A percentile compares a stretch with the other conserved stretches of the same genome.
Conservation (phyloP, 805 yeast genomes). For the Zygoascus flipseniorum region DNA sequence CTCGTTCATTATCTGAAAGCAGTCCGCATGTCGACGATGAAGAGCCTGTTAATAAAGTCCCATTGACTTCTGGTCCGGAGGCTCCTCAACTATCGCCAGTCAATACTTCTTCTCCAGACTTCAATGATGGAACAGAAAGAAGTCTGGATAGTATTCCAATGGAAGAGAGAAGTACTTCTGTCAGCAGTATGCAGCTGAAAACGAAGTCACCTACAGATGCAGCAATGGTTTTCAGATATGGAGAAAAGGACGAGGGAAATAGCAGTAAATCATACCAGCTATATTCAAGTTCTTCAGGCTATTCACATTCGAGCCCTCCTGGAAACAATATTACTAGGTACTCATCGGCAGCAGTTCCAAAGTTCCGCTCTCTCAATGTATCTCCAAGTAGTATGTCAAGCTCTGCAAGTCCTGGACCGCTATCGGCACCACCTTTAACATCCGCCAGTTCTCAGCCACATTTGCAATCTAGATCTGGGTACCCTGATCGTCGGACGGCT, state of each 20-base stretch:
- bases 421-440: neutral
- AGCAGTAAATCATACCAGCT: neutral
- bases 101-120: neutral
- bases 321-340: neutral
- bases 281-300: neutral
- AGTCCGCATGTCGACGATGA: neutral
- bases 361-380: neutral
- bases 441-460: neutral
- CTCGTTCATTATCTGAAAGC: neutral
- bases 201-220: neutral
- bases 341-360: neutral
- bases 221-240: neutral
- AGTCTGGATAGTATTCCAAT: neutral
- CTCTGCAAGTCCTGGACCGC: neutral
- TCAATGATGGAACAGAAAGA: neutral
- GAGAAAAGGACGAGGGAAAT: neutral
- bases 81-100: neutral
- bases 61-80: neutral
- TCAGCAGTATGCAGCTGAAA: neutral
- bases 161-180: neutral
- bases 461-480: neutral
- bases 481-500: neutral
- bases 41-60: neutral
- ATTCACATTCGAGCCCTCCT: neutral
- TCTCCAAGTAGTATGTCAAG: neutral